Conservation (phyloP, 345 rosid species). For the Eucalyptus tenuipes region DNA sequence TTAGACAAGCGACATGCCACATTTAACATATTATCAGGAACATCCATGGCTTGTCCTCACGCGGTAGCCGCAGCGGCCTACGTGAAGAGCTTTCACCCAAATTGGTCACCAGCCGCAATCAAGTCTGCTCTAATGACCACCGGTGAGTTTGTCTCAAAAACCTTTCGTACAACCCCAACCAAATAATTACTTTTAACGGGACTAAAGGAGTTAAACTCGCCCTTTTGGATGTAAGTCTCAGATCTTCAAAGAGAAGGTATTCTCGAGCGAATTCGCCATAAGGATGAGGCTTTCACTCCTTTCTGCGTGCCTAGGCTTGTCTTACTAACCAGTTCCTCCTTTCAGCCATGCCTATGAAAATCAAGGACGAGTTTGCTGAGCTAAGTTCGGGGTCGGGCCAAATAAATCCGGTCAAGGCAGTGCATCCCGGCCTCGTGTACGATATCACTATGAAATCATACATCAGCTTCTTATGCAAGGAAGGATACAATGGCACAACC, state of each 20-base stretch:
- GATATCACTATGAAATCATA: conserved; percentile 40
- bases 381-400: conserved; percentile 75
- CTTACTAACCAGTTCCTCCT: background rate
- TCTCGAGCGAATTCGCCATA: background rate
- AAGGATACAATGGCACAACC: conserved; percentile 52
- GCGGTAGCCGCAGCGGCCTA: conserved; percentile 71
- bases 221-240: background rate
- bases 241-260: background rate
- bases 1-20: conserved; percentile 21
- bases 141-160: conserved; percentile 14
- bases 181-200: background rate
- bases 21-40: conserved; percentile 65
- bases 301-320: background rate
- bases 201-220: background rate
- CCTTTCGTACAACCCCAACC: background rate
- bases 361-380: conserved; percentile 23
- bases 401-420: conserved; percentile 56
- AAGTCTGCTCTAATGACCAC: conserved; percentile 93
- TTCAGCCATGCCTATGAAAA: conserved; percentile 61
- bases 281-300: background rate
- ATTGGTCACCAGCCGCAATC: conserved; percentile 83
- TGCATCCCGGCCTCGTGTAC: conserved; percentile 63
- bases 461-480: conserved; percentile 56
- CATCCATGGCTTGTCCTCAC: conserved; percentile 93
- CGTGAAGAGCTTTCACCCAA: conserved; percentile 76